Evolutionary conservation across 495 filamentous ascomycete genomes (phyloP), one percentile per base, ranked within the genome.

Genomic region (Talaromyces nanjingensis): DNA sequence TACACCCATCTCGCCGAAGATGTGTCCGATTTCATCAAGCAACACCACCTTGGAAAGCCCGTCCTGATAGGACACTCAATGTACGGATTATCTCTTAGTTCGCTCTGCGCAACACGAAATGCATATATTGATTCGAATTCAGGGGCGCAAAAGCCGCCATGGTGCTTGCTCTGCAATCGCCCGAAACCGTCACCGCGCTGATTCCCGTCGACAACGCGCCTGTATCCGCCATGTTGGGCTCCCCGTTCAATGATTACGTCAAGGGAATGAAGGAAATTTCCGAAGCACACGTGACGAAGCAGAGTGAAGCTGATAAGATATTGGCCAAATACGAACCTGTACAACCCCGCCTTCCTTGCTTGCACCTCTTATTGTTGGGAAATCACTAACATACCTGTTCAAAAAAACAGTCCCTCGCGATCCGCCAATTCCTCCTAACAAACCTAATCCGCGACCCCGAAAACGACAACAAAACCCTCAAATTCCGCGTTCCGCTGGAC

Each of bases 121-220:
- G 16, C 14, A 3, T 14, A 12, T 22, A 14, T 34, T 60, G 37
- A 25, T 9, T 29, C 20, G 6, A 56, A 39, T 65, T 2, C 52
- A 92, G 90, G 90, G 96, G 96, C 59, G 94, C 94, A 42, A 98
- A 98, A 81, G 86, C 89, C 3, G 93, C 91, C 60, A 97, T 98
- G 93, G 82, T 90, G 0, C 81, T 98, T 37, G 89, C 92, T 33
- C 84, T 98, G 16, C 79, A 81, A 29, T 75, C 82, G 0, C 90
- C 91, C 0, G 72, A 83, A 12, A 77, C 87, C 0, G 79, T 96
- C 39, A 80, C 79, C 2, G 83, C 84, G 67, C 70, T 98, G 27
- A 82, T 98, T 20, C 79, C 91, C 4, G 92, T 98, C 5, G 94
- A 98, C 79, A 98, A 98, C 70, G 92, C 93, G 6, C 94, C 94